Conservation (phyloP, 306 rosid genomes). For the Benincasa hispida region DNA sequence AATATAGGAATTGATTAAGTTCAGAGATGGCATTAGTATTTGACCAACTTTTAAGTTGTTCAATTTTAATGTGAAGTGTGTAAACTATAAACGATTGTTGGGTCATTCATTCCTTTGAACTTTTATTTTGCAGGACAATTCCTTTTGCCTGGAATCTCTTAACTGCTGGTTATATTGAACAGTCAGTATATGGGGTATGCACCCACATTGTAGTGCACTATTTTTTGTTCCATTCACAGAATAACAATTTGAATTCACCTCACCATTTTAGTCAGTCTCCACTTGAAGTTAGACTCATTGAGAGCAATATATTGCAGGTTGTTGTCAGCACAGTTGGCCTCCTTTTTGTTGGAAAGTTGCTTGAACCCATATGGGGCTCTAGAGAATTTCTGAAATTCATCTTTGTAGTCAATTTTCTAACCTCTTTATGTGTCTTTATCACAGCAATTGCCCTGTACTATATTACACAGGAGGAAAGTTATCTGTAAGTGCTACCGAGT, state of each 20-base stretch:
- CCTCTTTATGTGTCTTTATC: constrained; percentile 63
- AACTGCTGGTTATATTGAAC: constrained; percentile 78
- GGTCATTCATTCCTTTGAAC: neutral
- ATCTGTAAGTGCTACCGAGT: constrained; percentile 53
- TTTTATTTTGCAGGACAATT: constrained; percentile 52
- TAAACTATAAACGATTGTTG: neutral
- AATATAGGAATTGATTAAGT: neutral
- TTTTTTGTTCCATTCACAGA: neutral
- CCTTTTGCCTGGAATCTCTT: constrained; percentile 92
- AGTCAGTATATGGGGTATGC: constrained; percentile 63
- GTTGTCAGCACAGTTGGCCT: constrained; percentile 54
- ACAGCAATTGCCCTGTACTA: constrained; percentile 82
- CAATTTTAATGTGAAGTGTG: neutral
- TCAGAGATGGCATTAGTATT: neutral
- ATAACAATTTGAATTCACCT: neutral
- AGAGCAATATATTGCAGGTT: constrained; percentile 33
- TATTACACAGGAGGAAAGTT: constrained; percentile 53
- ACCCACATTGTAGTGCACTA: neutral
- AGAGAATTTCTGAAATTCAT: constrained; percentile 87
- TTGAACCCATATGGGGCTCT: constrained; percentile 92
- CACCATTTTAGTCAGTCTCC: neutral
- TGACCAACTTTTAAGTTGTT: neutral
- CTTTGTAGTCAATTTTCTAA: constrained; percentile 63
- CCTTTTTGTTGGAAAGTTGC: constrained; percentile 76
- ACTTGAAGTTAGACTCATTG: neutral